Conservation (phyloP, 2,329 filamentous ascomycete genomes). For the Trichoderma guizhouense region DNA sequence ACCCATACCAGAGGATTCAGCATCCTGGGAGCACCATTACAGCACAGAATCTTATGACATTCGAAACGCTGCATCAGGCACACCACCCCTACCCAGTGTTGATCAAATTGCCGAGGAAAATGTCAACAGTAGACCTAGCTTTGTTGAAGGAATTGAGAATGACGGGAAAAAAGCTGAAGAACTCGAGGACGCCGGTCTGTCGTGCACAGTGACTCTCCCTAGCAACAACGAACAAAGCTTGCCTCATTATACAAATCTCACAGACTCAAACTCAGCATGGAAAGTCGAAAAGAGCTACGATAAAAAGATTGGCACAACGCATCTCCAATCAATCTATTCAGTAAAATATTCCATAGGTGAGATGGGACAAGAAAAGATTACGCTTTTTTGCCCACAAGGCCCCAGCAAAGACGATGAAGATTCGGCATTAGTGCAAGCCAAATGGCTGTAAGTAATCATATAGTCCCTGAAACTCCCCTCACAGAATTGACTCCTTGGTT, state of each 20-base stretch:
- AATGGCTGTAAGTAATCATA: not conserved
- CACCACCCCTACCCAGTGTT: not conserved
- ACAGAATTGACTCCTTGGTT: not conserved
- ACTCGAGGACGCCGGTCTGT: not conserved
- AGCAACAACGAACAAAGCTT: not conserved
- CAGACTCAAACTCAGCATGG: not conserved
- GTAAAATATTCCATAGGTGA: not conserved
- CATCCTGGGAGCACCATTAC: not conserved
- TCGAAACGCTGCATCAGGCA: not conserved
- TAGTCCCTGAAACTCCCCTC: not conserved
- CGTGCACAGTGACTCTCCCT: not conserved
- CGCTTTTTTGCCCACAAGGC: not conserved
- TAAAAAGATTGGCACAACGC: not conserved
- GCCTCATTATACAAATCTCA: not conserved
- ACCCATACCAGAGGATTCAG: not conserved
- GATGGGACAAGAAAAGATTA: not conserved
- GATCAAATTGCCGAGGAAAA: no score
- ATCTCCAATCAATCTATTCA: not conserved
- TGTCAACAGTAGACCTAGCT: not conserved
- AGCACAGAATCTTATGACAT: not conserved
- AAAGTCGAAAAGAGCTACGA: not conserved
- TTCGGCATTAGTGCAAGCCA: not conserved
- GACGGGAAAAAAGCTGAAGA: not conserved
- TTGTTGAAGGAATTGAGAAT: not conserved
- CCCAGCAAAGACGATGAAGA: not conserved